Evolutionary conservation across 192 early-diverging fungal species (phyloP), one percentile per base, ranked within the genome.

Genomic region (Nowakowskiella sp.): DNA sequence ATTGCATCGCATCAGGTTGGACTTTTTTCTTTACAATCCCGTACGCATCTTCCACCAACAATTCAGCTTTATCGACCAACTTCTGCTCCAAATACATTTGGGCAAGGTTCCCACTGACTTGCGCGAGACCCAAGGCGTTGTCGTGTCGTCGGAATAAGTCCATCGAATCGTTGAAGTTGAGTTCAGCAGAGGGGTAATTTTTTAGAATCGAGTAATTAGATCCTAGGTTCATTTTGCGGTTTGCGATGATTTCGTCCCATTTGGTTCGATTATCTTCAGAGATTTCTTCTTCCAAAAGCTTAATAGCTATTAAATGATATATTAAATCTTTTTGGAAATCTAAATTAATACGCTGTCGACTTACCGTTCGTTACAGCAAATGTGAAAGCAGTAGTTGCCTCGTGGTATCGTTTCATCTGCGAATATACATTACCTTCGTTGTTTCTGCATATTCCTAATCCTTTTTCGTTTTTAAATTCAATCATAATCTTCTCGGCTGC

Each of bases 371-470:
- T 55, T 29, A 66, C 51, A 2, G 64, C 64, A 13, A 25, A 26
- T 30, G 13, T 61, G 55, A 61, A 66, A 29, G 10, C n/a, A 6
- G 10, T 19, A 9, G 53, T 19, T 24, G 64, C 61, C 26, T 64
- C 13, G 10, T 30, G 8, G 39, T n/a, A n/a, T 30, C 43, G 51
- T 29, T 53, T 44, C 1, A 65, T 7, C 53, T 70, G 61, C 21
- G 47, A 51, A 49, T 66, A 66, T 23, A 66, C 64, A 56, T 68
- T 68, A n/a, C 64, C 64, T 10, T 62, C 36, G 59, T 67, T 67
- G 64, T 67, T 67, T 30, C 44, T 30, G 45, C 61, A 65, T 10
- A 67, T 63, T 22, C 65, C 65, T 21, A 46, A 27, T 6, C 65
- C 65, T 10, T 63, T 51, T 25, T 53, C 31, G 55, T 64, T 66